phyloP scores from a whole-genome alignment of 371 early-diverging fungal genomes.

The Mucor sp. region DNA sequence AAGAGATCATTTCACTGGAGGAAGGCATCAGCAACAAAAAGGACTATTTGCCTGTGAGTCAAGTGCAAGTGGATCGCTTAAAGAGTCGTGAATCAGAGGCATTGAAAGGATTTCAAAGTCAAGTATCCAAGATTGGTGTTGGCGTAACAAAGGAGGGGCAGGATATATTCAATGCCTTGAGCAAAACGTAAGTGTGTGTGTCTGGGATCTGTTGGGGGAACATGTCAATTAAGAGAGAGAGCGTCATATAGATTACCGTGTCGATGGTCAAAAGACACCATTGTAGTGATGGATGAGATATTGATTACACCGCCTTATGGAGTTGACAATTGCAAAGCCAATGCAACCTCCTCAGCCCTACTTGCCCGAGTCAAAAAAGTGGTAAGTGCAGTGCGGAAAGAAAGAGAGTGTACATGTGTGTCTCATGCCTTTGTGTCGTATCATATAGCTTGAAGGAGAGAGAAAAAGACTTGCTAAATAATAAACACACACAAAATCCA shows the following conservation, averaged over 20 bases:
- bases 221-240: background rate
- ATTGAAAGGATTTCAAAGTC: constrained; percentile 55
- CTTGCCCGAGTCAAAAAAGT: constrained; percentile 80
- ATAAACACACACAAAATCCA: background rate
- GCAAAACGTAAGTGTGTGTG: constrained; percentile 68
- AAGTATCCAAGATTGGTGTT: constrained; percentile 75
- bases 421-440: background rate
- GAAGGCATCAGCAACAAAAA: constrained; percentile 2
- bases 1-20: constrained; percentile 48
- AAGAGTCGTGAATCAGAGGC: constrained; percentile 66
- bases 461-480: constrained; percentile 42
- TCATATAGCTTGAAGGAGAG: constrained; percentile 65
- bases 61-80: constrained; percentile 59
- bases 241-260: constrained; percentile 78
- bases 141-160: constrained; percentile 81
- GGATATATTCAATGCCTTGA: constrained; percentile 80
- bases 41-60: constrained; percentile 18
- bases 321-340: constrained; percentile 71
- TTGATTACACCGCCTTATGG: constrained; percentile 76
- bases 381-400: constrained; percentile 59
- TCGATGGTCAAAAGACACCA: constrained; percentile 75
- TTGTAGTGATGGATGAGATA: constrained; percentile 86
- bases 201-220: background rate
- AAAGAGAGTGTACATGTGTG: constrained; percentile 34
- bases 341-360: constrained; percentile 50